Evolutionary conservation across 805 yeast genomes (phyloP).

Genomic region (Blastobotrys parvus): DNA sequence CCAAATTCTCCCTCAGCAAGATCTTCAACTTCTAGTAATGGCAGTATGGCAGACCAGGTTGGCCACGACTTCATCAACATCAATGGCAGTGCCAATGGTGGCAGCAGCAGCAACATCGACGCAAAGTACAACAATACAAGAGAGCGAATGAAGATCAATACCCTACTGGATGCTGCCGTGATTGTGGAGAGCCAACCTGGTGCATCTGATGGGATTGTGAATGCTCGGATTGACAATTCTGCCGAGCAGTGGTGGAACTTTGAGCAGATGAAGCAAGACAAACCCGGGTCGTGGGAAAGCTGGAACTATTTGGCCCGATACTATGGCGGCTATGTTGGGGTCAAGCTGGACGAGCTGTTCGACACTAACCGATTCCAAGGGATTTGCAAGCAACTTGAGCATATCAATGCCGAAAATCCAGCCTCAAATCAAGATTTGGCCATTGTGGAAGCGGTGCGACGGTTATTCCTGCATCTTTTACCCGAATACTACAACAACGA

Average conservation of each 20-base stretch:
- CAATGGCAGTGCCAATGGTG: not conserved
- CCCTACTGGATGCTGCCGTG: constrained; percentile 20
- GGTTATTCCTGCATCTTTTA: constrained; percentile 15
- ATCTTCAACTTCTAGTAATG: not conserved
- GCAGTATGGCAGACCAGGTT: not conserved
- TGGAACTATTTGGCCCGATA: constrained; percentile 21
- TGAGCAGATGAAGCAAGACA: not conserved
- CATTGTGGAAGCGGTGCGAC: constrained; percentile 27
- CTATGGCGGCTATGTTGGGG: constrained; percentile 19
- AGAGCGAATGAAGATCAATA: constrained; percentile 17
- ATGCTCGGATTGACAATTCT: no score
- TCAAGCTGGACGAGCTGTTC: constrained; percentile 20
- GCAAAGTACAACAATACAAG: not conserved
- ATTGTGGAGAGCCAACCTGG: constrained; percentile 8
- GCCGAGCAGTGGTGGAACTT: not conserved
- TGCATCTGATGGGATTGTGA: no score
- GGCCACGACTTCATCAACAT: not conserved
- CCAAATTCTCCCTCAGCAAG: not conserved
- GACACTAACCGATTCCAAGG: constrained; percentile 17
- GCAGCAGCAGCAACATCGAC: not conserved
- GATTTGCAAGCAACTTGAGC: constrained; percentile 12
- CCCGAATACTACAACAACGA: no score
- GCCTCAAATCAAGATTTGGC: constrained; percentile 20
- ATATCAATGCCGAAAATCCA: not conserved
- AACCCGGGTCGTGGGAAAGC: constrained; percentile 5